Evolutionary conservation across 306 rosid species (phyloP), one percentile per base, ranked within the genome.

Genomic region (Potentilla sterilis): DNA sequence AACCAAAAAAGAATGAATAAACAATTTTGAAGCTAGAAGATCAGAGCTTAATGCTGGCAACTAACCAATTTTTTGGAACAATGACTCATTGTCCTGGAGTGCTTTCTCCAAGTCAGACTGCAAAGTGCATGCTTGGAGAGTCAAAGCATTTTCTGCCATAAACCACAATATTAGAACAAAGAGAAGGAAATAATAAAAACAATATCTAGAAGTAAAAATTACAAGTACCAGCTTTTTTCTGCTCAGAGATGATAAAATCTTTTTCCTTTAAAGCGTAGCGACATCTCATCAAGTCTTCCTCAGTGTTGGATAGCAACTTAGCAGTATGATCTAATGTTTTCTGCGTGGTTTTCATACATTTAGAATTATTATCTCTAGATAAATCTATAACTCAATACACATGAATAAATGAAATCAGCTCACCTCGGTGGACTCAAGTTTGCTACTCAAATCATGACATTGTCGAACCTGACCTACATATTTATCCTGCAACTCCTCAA

Each of bases 361-460:
- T 15, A 52, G 24, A 7, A 22, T 84, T 38, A 81, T 72, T 58
- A 67, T 19, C 52, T 57, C 41, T 6, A 18, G 18, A 59, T 14
- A 61, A 63, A 24, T 48, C 73, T 37, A 51, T 13, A 51, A 68
- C 35, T 51, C 37, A 42, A 72, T 16, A 47, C 54, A 47, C 54
- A 40, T 18, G 70, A 73, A 28, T 1, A 55, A 15, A 83, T 57
- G 22, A 37, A 78, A 49, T 61, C 11, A 59, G 7, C 90, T 80
- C 73, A 92, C 99, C 93, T 89, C 97, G 44, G 98, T 90, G 58
- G 87, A 75, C 54, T 92, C 96, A 62, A 96, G 98, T 78, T 88
- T 92, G 82, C 74, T 71, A 80, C 88, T 87, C 87, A 96, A 83
- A 84, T 89, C 86, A 57, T 82, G 81, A 78, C 91, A 92, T 10